Base-by-base conservation (phyloP, 106 monocot species). In the Acorus calamus region DNA sequence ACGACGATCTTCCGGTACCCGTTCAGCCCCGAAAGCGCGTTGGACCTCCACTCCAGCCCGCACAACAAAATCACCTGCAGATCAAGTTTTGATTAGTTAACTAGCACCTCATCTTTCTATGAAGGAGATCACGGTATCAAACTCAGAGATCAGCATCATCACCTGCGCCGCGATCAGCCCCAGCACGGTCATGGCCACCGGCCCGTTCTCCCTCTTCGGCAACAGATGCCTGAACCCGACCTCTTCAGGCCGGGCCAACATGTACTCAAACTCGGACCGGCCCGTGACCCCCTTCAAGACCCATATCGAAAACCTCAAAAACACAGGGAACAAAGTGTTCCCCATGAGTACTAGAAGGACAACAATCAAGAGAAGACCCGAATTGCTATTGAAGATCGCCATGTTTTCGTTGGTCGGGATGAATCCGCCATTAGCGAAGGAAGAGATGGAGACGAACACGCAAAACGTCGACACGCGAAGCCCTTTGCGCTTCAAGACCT, bases 41-140 rank as follows among this genome's bases (percentile, higher is more conserved):
- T 71, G 2, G 78, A 79, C 2, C 59, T 53, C 86, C 91, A 91
- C 72, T 92, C 84, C 81, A 86, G 28, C 65, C 43, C 54, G 71
- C 77, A 71, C 56, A 86, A 81, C 6, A 83, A 42, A 2, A 66
- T n/a, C 5, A 71, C 5, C 44, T 91, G 90, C 44, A 66, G 1
- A 28, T 28, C 28, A 28, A 28, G 28, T 1, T 28, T 28, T 28
- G 28, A 28, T 28, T 28, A 28, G 28, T 28, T 28, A 28, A 28
- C 28, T 28, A 28, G 1, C 28, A 28, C 28, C 1, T 28, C 28
- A 0, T 28, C 28, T 28, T 28, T 1, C 28, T 28, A 28, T 28
- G 28, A 28, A 28, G 28, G 28, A 1, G 28, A 28, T 28, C 28
- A 28, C 0, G 28, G 28, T 28, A 28, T 28, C 28, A 28, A 28